Percentiles rank a stretch among this genome's conserved stretches.
Evolutionary conservation across 2,329 filamentous ascomycete genomes (phyloP).

Genomic region (Gyromitra esculenta): DNA sequence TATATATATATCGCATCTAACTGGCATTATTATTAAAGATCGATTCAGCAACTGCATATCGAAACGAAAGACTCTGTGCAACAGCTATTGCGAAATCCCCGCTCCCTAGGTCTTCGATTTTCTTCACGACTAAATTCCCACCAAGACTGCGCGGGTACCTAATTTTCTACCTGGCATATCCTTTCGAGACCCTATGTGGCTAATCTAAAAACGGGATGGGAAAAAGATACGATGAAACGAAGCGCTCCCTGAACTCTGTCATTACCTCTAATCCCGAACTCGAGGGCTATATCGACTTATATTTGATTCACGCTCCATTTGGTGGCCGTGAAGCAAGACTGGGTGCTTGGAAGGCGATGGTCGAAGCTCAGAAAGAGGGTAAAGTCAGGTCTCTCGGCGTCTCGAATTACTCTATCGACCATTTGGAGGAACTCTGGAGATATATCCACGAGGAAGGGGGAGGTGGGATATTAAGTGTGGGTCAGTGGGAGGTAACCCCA

Average conservation of each 20-base stretch:
- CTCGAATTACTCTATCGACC: slow-evolving; percentile 68
- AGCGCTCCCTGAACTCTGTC: slow-evolving; percentile 47
- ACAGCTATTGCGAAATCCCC: slow-evolving; percentile 66
- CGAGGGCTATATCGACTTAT: slow-evolving; percentile 72
- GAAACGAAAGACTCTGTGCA: slow-evolving; percentile 68
- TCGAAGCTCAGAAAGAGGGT: slow-evolving; percentile 69
- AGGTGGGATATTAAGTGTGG: slow-evolving; percentile 71
- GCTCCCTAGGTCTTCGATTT: slow-evolving; percentile 67
- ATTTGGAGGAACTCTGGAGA: slow-evolving; percentile 69
- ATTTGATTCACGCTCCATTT: slow-evolving; percentile 74
- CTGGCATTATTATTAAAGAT: slow-evolving; percentile 60
- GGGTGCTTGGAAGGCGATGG: slow-evolving; percentile 73
- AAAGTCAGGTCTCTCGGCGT: slow-evolving; percentile 74
- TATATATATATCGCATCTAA: slow-evolving; percentile 32
- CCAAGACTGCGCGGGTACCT: slow-evolving; percentile 65
- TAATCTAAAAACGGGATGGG: not conserved
- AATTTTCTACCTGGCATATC: slow-evolving; percentile 63
- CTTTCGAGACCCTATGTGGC: slow-evolving; percentile 63
- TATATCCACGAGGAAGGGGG: slow-evolving; percentile 64
- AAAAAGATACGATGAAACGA: slow-evolving; percentile 46
- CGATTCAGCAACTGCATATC: slow-evolving; percentile 69
- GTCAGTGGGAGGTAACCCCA: slow-evolving; percentile 73
- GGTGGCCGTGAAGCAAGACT: slow-evolving; percentile 67
- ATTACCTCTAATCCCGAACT: slow-evolving; percentile 42
- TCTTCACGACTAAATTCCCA: slow-evolving; percentile 72